phyloP scores from a whole-genome alignment of 192 early-diverging fungal species.

The Allomyces macrogynus region DNA sequence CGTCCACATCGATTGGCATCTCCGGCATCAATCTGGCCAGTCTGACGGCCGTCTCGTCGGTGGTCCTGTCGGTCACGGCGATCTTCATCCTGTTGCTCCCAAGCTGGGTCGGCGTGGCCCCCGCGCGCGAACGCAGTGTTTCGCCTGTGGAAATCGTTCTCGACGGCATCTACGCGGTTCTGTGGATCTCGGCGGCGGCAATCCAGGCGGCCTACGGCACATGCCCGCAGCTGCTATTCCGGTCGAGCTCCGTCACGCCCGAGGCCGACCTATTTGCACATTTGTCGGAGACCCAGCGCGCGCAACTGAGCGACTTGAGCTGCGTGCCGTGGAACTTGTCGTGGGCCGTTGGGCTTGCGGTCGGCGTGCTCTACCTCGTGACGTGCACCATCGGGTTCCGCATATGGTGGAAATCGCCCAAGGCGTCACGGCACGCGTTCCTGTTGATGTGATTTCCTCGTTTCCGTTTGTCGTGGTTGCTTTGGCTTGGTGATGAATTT shows the following conservation, averaged over 20 bases:
- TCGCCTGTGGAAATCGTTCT: neutral
- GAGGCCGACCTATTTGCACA: neutral
- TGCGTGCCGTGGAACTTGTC: neutral
- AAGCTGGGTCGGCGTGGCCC: neutral
- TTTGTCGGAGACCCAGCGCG: neutral
- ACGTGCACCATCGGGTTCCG: neutral
- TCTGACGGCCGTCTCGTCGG: neutral
- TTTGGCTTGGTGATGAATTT: no score
- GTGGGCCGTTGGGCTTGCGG: neutral
- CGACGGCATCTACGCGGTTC: neutral
- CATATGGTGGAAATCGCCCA: no score
- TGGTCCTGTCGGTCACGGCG: neutral
- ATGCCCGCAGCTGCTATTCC: neutral
- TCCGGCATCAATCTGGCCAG: neutral
- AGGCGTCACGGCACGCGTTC: no score
- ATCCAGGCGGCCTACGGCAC: neutral
- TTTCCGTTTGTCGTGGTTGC: no score
- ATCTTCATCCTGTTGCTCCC: neutral
- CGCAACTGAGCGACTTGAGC: neutral
- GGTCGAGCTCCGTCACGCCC: neutral
- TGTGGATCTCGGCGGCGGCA: neutral
- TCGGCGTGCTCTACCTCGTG: neutral
- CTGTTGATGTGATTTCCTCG: no score
- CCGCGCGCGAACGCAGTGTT: neutral
- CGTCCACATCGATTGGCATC: neutral